These are phyloP conservation scores for Podaxis sp. DNA, from an alignment of 768 basidiomycete species.

Conservation along the genomic window DNA sequence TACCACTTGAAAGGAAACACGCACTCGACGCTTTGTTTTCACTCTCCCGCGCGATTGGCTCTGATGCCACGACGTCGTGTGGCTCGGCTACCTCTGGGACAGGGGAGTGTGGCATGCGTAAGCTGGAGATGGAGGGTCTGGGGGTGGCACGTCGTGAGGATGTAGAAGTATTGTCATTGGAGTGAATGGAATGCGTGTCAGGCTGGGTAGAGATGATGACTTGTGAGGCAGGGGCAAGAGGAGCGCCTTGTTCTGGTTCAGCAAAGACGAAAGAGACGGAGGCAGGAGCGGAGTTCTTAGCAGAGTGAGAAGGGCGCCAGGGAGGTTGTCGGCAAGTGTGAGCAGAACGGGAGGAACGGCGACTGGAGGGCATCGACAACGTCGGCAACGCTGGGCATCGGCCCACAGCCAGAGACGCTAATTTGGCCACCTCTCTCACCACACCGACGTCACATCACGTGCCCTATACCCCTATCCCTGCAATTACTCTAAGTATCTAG, in stretches of 20 bases:
- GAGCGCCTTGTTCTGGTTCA: conserved; percentile 10
- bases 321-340: neutral
- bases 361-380: conserved; percentile 8
- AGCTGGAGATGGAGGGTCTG: neutral
- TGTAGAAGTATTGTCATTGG: neutral
- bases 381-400: neutral
- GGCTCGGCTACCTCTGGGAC: neutral
- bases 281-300: conserved; percentile 1
- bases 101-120: neutral
- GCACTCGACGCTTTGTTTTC: neutral
- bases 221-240: conserved; percentile 6
- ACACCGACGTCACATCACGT: conserved; percentile 12
- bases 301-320: neutral
- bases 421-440: conserved; percentile 5
- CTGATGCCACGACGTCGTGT: neutral
- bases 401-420: neutral
- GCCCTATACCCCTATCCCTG: neutral
- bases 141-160: neutral
- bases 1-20: neutral
- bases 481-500: neutral
- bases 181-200: neutral
- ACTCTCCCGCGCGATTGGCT: neutral
- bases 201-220: conserved; percentile 3
- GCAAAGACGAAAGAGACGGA: conserved; percentile 10
- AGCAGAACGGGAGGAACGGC: conserved; percentile 9